Conservation (phyloP, 768 basidiomycete species). For the Sporobolomyces pararoseus region DNA sequence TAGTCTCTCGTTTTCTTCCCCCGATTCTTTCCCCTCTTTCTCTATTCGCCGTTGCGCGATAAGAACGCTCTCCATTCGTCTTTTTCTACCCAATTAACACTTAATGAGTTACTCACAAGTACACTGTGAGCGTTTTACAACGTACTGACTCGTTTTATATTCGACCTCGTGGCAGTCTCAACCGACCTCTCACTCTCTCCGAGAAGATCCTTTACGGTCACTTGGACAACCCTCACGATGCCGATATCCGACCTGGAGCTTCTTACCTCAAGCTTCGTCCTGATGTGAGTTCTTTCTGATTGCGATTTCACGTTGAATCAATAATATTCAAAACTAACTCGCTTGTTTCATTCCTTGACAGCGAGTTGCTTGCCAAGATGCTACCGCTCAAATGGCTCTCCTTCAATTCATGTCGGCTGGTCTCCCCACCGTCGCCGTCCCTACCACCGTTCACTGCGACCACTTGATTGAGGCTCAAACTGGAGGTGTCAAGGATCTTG, state of each 20-base stretch:
- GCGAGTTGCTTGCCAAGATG: conserved; percentile 56
- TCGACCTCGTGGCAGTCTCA: conserved; percentile 25
- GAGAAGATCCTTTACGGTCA: conserved; percentile 68
- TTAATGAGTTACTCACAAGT: too few relatives aligned
- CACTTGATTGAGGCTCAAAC: conserved; percentile 97
- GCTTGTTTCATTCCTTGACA: conserved; percentile 36
- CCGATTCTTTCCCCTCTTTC: background rate
- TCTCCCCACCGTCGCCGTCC: conserved; percentile 94
- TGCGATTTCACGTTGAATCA: too few relatives aligned
- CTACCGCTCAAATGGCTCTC: conserved; percentile 83
- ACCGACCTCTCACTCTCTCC: conserved; percentile 45
- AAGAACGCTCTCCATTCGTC: background rate
- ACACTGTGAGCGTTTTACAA: too few relatives aligned
- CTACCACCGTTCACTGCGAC: conserved; percentile 98
- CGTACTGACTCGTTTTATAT: background rate
- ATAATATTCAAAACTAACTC: too few relatives aligned
- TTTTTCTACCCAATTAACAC: too few relatives aligned
- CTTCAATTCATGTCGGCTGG: conserved; percentile 99
- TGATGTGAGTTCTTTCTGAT: conserved; percentile 76
- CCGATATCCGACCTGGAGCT: conserved; percentile 83
- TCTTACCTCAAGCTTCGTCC: conserved; percentile 97
- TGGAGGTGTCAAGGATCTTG: conserved; percentile 89
- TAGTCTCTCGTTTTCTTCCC: conserved; percentile 8
- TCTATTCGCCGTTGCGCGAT: background rate
- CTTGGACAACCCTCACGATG: conserved; percentile 85